Percentiles rank a stretch among this genome's conserved stretches.
Evolutionary conservation across 345 rosid species (phyloP).

Genomic region (Melaleuca alternifolia): DNA sequence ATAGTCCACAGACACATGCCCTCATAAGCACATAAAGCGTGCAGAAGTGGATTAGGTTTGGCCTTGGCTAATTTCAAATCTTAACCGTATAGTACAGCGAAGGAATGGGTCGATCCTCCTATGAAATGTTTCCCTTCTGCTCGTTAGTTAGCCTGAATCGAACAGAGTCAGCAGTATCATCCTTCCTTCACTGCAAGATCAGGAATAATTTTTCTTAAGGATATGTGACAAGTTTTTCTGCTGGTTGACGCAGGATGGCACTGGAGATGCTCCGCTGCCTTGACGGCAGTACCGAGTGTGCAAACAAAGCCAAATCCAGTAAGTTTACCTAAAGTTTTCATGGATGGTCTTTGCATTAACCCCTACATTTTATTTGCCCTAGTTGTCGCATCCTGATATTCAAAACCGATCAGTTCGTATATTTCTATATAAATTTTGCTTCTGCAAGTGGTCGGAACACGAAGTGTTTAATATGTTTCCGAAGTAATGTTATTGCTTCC

Average conservation of each 20-base stretch:
- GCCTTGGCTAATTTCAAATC: not conserved
- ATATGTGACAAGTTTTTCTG: not conserved
- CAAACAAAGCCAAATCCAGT: slow-evolving; percentile 26
- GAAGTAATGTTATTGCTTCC: not conserved
- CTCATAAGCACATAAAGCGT: not conserved
- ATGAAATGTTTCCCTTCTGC: not conserved
- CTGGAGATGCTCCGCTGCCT: slow-evolving; percentile 35
- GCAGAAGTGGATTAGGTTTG: not conserved
- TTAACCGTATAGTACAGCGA: not conserved
- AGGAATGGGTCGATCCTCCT: not conserved
- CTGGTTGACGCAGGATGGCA: slow-evolving; percentile 23
- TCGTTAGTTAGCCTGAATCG: not conserved
- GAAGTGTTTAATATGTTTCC: not conserved
- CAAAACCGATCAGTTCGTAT: not conserved
- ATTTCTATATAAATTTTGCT: not conserved
- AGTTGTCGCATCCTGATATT: not conserved
- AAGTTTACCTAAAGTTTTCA: slow-evolving; percentile 4
- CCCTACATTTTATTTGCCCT: not conserved
- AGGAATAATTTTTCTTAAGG: not conserved
- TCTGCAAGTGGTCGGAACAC: not conserved
- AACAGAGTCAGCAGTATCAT: not conserved
- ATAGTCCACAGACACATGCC: not conserved
- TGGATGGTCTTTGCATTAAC: not conserved
- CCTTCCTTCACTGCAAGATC: not conserved
- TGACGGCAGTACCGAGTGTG: slow-evolving; percentile 21